Evolutionary conservation across 768 basidiomycete genomes (phyloP), one percentile per base, ranked within the genome.

Genomic region (Lentinula sp.): DNA sequence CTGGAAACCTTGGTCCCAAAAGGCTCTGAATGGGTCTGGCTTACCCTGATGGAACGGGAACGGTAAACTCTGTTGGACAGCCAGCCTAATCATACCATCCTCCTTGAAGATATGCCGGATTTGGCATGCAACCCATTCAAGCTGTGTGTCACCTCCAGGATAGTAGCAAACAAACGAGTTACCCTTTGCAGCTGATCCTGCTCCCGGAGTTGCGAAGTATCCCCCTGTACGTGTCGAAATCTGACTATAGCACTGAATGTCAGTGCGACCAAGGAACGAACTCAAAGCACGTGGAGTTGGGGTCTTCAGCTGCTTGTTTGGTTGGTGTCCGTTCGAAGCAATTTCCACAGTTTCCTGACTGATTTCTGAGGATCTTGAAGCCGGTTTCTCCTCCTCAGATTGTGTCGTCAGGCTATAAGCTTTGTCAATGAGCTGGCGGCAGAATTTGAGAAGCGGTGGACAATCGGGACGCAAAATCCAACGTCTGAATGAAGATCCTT

Each of bases 381-480:
- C n/a, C 58, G 58, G 8, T 6, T 32, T 33, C 37, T 6, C 37
- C 13, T 39, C 37, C 13, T 39, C 37, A 6, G 37, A 46, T 49
- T 32, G n/a, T 20, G 48, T n/a, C 45, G 45, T 16, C 16, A 20
- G 10, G 18, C 28, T n/a, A 35, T 16, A 58, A 16, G 45, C 35
- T 18, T 45, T 58, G 32, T 58, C 43, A 3, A 58, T 13, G 8
- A 58, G 23, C 15, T 48, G 35, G 5, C 12, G 43, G 18, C 42
- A 46, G 16, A 8, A 23, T 0, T 12, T 50, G 4, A 69, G 54
- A 0, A 53, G 42, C 1, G 43, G n/a, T 0, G 65, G 62, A 32
- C 62, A 64, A 1, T 67, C 35, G 9, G 65, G 60, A 1, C 33
- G 45, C 42, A 51, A 41, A 0, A 68, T 20, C 69, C 69, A 70